A percentile compares a stretch with the other conserved stretches of the same genome.
phyloP scores from a whole-genome alignment of 202 grass and related monocot species.

The Zoysia matrella region DNA sequence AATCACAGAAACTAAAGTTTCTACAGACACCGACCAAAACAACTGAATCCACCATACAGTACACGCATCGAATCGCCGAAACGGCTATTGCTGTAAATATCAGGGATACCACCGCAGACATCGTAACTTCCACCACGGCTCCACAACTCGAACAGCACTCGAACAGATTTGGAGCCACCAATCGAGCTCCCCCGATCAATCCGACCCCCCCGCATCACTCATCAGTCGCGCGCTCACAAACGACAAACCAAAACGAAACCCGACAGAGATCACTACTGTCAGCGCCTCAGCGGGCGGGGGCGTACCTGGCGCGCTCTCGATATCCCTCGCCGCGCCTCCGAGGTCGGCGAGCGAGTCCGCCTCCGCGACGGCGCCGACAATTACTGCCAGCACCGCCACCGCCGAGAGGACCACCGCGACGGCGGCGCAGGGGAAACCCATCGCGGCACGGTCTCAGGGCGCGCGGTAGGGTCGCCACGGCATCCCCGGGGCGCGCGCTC shows the following conservation, averaged over 20 bases:
- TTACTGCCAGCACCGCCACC: background rate
- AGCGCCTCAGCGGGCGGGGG: background rate
- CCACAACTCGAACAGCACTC: background rate
- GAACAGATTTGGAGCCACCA: background rate
- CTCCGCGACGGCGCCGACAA: background rate
- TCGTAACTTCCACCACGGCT: no score
- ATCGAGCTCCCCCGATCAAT: background rate
- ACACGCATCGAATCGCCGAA: no score
- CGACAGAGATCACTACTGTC: background rate
- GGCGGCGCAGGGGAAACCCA: background rate
- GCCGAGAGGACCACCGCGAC: background rate
- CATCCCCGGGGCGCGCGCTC: constrained; percentile 7
- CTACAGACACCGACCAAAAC: no score
- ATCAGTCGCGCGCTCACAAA: background rate
- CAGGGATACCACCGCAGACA: background rate
- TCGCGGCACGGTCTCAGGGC: constrained; percentile 11
- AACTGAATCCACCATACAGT: no score
- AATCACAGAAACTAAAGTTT: no score
- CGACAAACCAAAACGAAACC: background rate
- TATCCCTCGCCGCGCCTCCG: constrained; percentile 41
- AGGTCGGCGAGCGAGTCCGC: constrained; percentile 37
- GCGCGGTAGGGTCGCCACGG: background rate
- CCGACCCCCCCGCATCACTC: background rate
- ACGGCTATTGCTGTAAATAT: no score
- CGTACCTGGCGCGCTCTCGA: constrained; percentile 57